phyloP scores from a whole-genome alignment of 2,329 filamentous ascomycete species.

The Penicillium palitans region DNA sequence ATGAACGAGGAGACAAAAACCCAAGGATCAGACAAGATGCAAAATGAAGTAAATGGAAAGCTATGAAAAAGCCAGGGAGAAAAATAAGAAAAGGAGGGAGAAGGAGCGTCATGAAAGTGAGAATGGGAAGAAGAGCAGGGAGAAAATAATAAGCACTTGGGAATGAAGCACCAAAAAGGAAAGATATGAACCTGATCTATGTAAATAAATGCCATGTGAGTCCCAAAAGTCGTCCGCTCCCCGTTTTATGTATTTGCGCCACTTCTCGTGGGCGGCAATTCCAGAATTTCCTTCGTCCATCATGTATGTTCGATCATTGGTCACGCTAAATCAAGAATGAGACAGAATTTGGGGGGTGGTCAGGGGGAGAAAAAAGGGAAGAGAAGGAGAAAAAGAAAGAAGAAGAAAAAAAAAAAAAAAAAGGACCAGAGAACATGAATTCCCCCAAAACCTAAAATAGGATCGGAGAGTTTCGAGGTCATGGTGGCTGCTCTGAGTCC shows the following conservation, averaged over 20 bases:
- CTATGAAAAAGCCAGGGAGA: slow-evolving; percentile 13
- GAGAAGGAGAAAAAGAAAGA: slow-evolving; percentile 9
- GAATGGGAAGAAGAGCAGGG: slow-evolving; percentile 15
- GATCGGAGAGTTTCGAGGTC: slow-evolving; percentile 23
- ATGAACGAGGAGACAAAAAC: slow-evolving; percentile 22
- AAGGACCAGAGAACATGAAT: slow-evolving; percentile 14
- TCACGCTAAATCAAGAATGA: slow-evolving; percentile 44
- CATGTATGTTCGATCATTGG: slow-evolving; percentile 45
- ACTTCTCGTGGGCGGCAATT: slow-evolving; percentile 36
- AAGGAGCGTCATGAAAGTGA: slow-evolving; percentile 23
- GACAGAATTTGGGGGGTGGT: slow-evolving; percentile 26
- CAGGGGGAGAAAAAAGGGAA: slow-evolving; percentile 14
- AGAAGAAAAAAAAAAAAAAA: slow-evolving; percentile 12
- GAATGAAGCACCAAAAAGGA: slow-evolving; percentile 21
- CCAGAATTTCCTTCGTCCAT: slow-evolving; percentile 39
- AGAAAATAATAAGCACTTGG: slow-evolving; percentile 15
- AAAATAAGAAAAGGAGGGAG: slow-evolving; percentile 22
- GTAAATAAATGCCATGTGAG: slow-evolving; percentile 41
- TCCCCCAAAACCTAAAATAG: slow-evolving; percentile 17
- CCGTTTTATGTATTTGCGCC: slow-evolving; percentile 43
- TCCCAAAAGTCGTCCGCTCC: slow-evolving; percentile 40
- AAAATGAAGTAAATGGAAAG: slow-evolving; percentile 20
- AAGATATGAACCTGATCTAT: slow-evolving; percentile 41
- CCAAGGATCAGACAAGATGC: slow-evolving; percentile 23
- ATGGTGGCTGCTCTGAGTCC: slow-evolving; percentile 40